Evolutionary conservation across 768 basidiomycete species (phyloP).

Genomic region (Pleurotus citrinopileatus): DNA sequence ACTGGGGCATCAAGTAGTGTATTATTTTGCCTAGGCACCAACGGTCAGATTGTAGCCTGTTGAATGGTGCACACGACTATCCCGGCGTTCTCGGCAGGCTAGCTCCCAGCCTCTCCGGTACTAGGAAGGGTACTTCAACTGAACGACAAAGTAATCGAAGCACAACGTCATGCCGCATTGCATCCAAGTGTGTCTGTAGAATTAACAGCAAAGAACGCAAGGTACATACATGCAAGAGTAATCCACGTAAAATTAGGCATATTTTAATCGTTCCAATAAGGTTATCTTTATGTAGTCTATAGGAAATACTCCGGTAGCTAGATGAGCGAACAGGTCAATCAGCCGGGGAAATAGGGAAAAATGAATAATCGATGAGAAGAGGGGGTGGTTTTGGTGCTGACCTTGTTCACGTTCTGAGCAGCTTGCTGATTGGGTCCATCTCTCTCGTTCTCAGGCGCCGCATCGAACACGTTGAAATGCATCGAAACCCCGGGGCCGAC

Average conservation of each 20-base stretch:
- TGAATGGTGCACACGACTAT: not conserved
- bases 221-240: not conserved
- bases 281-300: conserved; percentile 22
- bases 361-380: conserved; percentile 2
- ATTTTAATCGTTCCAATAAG: not conserved
- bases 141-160: not conserved
- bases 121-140: not conserved
- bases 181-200: not conserved
- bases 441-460: conserved; percentile 96
- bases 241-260: not conserved
- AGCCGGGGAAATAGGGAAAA: conserved; percentile 11
- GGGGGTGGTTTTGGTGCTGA: too few species aligned
- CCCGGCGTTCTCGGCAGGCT: not conserved
- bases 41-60: conserved; percentile 5
- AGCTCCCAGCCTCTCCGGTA: too few species aligned
- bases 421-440: conserved; percentile 84
- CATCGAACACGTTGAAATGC: conserved; percentile 98
- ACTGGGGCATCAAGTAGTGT: not conserved
- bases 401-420: conserved; percentile 73
- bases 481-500: conserved; percentile 85
- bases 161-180: not conserved
- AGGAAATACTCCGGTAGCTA: conserved; percentile 84
- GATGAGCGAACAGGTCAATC: conserved; percentile 8
- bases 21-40: not conserved
- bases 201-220: not conserved